Percentiles rank a stretch among this genome's conserved stretches.
Conservation (phyloP, 1,284 basidiomycete genomes). For the Cystobasidiaceae sp. region DNA sequence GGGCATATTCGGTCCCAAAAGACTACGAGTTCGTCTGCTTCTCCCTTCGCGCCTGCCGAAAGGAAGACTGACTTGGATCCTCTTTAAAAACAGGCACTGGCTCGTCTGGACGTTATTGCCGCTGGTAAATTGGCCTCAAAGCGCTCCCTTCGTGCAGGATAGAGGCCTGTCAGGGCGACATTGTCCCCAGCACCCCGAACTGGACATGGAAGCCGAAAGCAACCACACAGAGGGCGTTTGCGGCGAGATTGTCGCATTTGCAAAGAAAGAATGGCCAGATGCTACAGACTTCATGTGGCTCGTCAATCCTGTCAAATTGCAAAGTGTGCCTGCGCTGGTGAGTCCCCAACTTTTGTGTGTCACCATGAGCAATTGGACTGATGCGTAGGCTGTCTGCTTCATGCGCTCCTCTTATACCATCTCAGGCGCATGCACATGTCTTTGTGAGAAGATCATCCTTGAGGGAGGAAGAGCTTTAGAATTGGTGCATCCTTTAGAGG, state of each 20-base stretch:
- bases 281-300: slow-evolving; percentile 23
- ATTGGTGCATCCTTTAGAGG: too few species aligned
- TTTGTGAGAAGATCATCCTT: slow-evolving; percentile 7
- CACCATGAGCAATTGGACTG: not conserved
- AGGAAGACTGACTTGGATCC: not conserved
- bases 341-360: not conserved
- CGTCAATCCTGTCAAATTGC: slow-evolving; percentile 26
- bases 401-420: not conserved
- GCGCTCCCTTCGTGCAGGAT: slow-evolving; percentile 5
- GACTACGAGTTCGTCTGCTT: slow-evolving; percentile 6
- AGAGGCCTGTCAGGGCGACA: slow-evolving; percentile 10
- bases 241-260: slow-evolving; percentile 17
- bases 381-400: not conserved
- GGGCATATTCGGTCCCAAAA: slow-evolving; percentile 20
- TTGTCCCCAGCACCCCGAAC: not conserved
- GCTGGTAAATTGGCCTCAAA: slow-evolving; percentile 15
- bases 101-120: slow-evolving; percentile 28
- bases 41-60: too few species aligned
- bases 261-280: slow-evolving; percentile 16
- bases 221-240: slow-evolving; percentile 12
- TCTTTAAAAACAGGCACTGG: slow-evolving; percentile 10
- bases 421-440: slow-evolving; percentile 20
- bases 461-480: too few species aligned
- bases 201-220: slow-evolving; percentile 8
- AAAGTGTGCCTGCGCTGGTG: slow-evolving; percentile 25